Conservation (phyloP, 1,284 basidiomycete species). For the Blastosporella zonata region DNA sequence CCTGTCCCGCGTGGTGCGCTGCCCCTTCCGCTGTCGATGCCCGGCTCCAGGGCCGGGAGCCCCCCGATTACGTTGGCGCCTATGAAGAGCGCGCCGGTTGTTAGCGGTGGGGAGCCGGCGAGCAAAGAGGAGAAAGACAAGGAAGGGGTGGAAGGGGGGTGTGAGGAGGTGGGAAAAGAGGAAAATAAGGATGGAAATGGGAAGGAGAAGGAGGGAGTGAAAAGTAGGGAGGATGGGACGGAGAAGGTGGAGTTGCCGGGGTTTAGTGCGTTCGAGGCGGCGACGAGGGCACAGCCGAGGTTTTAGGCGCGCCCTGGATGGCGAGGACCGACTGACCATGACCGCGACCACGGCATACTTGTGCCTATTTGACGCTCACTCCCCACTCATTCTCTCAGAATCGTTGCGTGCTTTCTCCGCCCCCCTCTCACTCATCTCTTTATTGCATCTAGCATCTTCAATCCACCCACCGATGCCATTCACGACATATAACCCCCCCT, state of each 20-base stretch:
- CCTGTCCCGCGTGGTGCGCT: background rate
- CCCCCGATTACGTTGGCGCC: constrained; percentile 73
- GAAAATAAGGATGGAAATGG: background rate
- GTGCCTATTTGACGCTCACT: too few relatives aligned
- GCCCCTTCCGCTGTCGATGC: constrained; percentile 29
- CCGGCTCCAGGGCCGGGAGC: constrained; percentile 55
- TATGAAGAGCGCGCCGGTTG: constrained; percentile 35
- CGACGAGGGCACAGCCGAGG: constrained; percentile 32
- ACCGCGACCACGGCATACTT: too few relatives aligned
- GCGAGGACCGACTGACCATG: background rate
- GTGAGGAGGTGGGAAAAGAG: too few relatives aligned
- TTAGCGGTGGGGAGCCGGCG: constrained; percentile 16
- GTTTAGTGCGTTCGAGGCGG: constrained; percentile 62
- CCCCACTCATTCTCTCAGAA: too few relatives aligned
- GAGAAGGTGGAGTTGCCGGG: constrained; percentile 49
- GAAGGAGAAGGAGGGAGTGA: constrained; percentile 26
- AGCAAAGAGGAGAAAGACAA: constrained; percentile 23
- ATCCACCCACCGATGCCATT: background rate
- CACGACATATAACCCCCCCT: background rate
- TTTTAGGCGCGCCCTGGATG: background rate
- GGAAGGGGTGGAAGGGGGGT: constrained; percentile 20
- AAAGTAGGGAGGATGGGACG: constrained; percentile 29
- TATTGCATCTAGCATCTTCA: background rate
- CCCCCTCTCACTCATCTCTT: too few relatives aligned
- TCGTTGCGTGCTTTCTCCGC: too few relatives aligned